These are phyloP conservation scores for Agapanthus africanus DNA, from an alignment of 106 monocot genomes.

Conservation along the genomic window DNA sequence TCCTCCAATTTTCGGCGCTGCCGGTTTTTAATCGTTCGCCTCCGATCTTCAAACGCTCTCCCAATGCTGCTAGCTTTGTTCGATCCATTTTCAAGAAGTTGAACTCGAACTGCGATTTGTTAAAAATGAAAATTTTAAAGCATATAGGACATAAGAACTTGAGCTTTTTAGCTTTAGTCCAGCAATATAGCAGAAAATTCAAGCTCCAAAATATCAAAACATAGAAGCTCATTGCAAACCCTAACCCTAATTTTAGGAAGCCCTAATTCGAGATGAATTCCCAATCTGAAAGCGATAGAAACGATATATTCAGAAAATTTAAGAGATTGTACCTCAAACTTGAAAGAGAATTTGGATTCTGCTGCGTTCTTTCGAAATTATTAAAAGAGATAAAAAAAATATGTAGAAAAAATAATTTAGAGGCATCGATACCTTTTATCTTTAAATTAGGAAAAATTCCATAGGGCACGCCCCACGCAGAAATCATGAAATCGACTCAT, in stretches of 20 bases:
- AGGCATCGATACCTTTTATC: not conserved
- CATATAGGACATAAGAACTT: not conserved
- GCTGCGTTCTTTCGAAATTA: not conserved
- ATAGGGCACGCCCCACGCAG: not conserved
- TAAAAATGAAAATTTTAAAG: not conserved
- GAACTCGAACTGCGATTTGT: not conserved
- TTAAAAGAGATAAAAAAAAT: not conserved
- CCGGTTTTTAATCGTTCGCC: constrained; percentile 59
- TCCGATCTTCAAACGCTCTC: constrained; percentile 62
- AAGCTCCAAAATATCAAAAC: not conserved
- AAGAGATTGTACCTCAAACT: not conserved
- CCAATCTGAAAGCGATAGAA: not conserved
- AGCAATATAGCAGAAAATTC: not conserved
- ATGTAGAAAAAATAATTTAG: not conserved
- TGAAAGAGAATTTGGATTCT: not conserved
- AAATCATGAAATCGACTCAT: too few relatives aligned
- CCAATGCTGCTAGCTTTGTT: constrained; percentile 42
- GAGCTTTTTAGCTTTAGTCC: not conserved
- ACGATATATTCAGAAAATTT: not conserved
- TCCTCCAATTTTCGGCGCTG: constrained; percentile 53
- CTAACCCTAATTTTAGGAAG: not conserved
- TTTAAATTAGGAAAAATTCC: not conserved
- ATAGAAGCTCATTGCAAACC: not conserved
- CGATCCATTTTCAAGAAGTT: constrained; percentile 37
- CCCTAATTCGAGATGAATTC: not conserved